A percentile compares a stretch with the other conserved stretches of the same genome.
phyloP scores from a whole-genome alignment of 2,329 filamentous ascomycete genomes.

The Colletotrichum australisinense region DNA sequence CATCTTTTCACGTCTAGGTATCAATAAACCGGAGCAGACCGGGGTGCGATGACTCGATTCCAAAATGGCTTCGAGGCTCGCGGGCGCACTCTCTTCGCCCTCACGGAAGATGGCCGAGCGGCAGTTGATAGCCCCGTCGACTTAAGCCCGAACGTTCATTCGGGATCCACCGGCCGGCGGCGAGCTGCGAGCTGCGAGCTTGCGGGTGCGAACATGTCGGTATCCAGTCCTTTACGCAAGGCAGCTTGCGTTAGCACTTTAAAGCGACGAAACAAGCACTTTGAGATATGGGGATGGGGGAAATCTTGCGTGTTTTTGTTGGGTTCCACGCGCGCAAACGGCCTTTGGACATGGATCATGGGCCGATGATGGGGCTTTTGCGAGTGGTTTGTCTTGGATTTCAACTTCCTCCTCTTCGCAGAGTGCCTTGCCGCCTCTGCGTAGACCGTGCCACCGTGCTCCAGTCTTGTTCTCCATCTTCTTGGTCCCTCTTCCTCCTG shows the following conservation, averaged over 20 bases:
- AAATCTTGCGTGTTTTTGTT: not conserved
- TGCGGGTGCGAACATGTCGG: not conserved
- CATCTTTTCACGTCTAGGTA: not conserved
- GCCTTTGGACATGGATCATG: not conserved
- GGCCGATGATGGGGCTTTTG: not conserved
- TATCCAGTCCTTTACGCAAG: not conserved
- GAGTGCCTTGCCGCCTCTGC: too few species aligned
- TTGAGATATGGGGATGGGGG: not conserved
- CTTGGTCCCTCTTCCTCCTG: not conserved
- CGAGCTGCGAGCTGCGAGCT: constrained; percentile 17
- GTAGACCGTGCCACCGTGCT: too few species aligned
- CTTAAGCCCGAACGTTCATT: constrained; percentile 8
- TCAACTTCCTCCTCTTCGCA: not conserved
- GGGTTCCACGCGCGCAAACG: not conserved
- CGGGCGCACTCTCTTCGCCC: constrained; percentile 10
- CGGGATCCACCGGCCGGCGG: constrained; percentile 19
- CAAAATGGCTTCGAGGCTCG: not conserved
- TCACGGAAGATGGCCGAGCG: constrained; percentile 34
- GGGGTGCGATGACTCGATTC: constrained; percentile 30
- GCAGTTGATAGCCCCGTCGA: constrained; percentile 24
- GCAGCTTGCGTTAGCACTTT: not conserved
- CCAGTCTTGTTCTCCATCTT: too few species aligned
- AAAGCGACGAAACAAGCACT: not conserved
- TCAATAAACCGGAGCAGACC: not conserved
- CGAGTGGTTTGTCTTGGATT: not conserved